phyloP scores from a whole-genome alignment of 768 basidiomycete species.

The Hericium coralloides region DNA sequence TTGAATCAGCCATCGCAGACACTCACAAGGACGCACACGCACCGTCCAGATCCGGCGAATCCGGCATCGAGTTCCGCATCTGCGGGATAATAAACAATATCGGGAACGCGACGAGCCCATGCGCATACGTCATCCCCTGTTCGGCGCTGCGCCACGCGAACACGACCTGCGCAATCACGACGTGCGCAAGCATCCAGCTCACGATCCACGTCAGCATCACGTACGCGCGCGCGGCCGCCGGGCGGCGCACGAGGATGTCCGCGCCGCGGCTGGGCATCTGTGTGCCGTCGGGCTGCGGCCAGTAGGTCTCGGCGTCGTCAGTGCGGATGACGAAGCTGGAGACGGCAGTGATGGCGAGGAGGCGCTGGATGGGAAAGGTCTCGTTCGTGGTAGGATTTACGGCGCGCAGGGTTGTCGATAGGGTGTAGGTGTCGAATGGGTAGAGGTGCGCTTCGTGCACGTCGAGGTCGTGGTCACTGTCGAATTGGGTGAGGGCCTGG shows the following conservation, averaged over 20 bases:
- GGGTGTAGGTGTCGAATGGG: constrained; percentile 47
- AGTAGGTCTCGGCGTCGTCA: constrained; percentile 30
- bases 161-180: constrained; percentile 36
- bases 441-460: constrained; percentile 45
- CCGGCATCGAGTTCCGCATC: constrained; percentile 46
- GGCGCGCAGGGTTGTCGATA: constrained; percentile 40
- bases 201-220: constrained; percentile 37
- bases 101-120: constrained; percentile 30
- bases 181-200: constrained; percentile 48
- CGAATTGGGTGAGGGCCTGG: constrained; percentile 47
- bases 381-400: constrained; percentile 23
- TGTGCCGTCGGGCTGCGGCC: constrained; percentile 14
- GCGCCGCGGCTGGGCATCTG: constrained; percentile 33
- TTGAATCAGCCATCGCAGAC: not conserved
- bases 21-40: constrained; percentile 2
- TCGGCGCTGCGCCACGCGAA: constrained; percentile 30
- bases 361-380: constrained; percentile 33
- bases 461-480: constrained; percentile 47
- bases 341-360: constrained; percentile 34
- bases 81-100: constrained; percentile 41
- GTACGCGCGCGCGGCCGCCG: constrained; percentile 35
- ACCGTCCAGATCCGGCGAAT: constrained; percentile 44
- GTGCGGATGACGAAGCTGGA: constrained; percentile 39
- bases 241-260: constrained; percentile 35
- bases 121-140: constrained; percentile 25